Conservation (phyloP, 345 rosid species). For the Corymbia maculata region DNA sequence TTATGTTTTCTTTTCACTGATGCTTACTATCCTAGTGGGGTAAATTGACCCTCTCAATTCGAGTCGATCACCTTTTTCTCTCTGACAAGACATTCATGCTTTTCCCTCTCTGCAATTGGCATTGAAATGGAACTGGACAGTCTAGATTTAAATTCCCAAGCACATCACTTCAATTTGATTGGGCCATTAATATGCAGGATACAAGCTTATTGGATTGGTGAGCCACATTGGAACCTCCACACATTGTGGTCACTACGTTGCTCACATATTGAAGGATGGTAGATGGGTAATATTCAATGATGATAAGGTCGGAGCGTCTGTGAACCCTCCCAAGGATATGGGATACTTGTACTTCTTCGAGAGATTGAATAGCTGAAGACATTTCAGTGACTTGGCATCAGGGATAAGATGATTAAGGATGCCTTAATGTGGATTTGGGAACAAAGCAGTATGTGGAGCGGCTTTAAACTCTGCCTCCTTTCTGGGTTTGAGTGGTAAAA, state of each 20-base stretch:
- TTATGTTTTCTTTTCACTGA: not conserved
- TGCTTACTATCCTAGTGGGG: not conserved
- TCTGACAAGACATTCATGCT: not conserved
- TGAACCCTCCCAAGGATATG: slow-evolving; percentile 92
- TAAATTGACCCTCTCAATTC: not conserved
- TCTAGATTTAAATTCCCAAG: not conserved
- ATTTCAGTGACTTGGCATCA: not conserved
- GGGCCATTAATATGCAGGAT: slow-evolving; percentile 24
- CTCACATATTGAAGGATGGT: slow-evolving; percentile 80
- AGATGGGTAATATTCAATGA: slow-evolving; percentile 95
- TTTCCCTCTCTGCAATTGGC: not conserved
- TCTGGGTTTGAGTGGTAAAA: not conserved
- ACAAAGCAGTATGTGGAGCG: not conserved
- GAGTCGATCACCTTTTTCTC: not conserved
- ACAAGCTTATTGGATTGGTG: slow-evolving; percentile 81
- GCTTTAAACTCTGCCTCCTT: not conserved
- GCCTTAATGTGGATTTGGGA: not conserved
- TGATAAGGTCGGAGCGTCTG: slow-evolving; percentile 77
- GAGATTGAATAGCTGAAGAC: slow-evolving; percentile 50
- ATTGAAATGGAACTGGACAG: not conserved
- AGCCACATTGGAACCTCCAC: slow-evolving; percentile 96
- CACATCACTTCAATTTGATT: not conserved
- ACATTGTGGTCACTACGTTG: slow-evolving; percentile 92
- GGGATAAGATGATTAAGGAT: not conserved
- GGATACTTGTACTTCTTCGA: slow-evolving; percentile 94